Percentiles rank a stretch among this genome's conserved stretches.
Conservation (phyloP, 495 filamentous ascomycete species). For the Amorphotheca resinae region DNA sequence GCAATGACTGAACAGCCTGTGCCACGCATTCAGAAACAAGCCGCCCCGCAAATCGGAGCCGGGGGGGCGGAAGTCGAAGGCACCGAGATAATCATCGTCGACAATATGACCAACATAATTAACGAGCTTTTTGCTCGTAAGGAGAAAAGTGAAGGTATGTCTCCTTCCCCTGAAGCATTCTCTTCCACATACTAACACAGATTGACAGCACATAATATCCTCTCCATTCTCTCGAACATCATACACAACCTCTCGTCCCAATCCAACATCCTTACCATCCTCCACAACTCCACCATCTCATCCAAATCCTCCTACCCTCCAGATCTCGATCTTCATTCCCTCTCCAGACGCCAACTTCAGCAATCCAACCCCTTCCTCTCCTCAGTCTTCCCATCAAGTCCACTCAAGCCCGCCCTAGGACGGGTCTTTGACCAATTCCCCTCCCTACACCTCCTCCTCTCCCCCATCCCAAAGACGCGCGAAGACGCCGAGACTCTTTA, state of each 20-base stretch:
- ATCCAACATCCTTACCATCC: conserved; percentile 15
- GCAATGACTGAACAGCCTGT: not conserved
- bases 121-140: conserved; percentile 10
- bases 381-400: conserved; percentile 10
- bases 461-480: conserved; percentile 5
- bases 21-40: not conserved
- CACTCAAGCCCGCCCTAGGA: conserved; percentile 14
- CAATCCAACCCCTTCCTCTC: not conserved
- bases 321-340: not conserved
- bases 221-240: conserved; percentile 10
- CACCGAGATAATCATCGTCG: conserved; percentile 15
- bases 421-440: conserved; percentile 15
- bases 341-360: not conserved
- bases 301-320: conserved; percentile 1
- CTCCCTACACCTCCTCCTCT: conserved; percentile 15
- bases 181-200: not conserved
- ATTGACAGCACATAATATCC: conserved; percentile 11
- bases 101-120: conserved; percentile 14
- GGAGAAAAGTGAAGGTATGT: conserved; percentile 13
- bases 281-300: conserved; percentile 14
- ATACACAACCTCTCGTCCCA: conserved; percentile 7
- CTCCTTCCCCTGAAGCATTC: not conserved
- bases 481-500: conserved; percentile 16
- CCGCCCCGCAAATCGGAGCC: not conserved
- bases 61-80: conserved; percentile 5